Conservation (phyloP, 2,329 filamentous ascomycete species). For the Macrophomina tecta region DNA sequence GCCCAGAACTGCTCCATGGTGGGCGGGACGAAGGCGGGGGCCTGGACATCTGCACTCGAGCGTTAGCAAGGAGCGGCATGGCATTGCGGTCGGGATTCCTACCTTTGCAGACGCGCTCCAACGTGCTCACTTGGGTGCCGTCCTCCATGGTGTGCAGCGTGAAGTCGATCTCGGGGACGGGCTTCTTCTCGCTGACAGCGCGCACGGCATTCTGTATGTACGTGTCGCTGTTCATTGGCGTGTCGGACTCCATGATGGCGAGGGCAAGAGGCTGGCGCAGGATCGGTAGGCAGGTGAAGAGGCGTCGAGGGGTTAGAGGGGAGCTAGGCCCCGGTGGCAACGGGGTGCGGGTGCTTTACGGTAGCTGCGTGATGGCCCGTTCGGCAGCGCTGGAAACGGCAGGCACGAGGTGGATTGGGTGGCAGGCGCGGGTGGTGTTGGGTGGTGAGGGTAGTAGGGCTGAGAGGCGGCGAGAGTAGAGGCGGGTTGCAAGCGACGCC, state of each 20-base stretch:
- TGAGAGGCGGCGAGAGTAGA: conserved; percentile 10
- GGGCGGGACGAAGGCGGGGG: conserved; percentile 89
- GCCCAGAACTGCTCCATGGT: conserved; percentile 95
- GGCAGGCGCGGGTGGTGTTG: conserved; percentile 2
- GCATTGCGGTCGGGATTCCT: conserved; percentile 38
- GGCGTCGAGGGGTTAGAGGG: conserved; percentile 15
- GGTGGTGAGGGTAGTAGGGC: neutral
- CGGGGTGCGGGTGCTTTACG: conserved; percentile 12
- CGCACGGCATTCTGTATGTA: conserved; percentile 85
- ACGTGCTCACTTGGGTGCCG: conserved; percentile 90
- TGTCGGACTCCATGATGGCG: conserved; percentile 42
- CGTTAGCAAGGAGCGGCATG: conserved; percentile 35
- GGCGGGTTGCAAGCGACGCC: conserved; percentile 17
- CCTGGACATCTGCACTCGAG: conserved; percentile 81
- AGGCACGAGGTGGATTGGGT: conserved; percentile 13
- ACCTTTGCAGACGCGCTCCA: conserved; percentile 99
- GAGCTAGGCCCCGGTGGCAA: conserved; percentile 19
- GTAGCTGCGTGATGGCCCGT: neutral
- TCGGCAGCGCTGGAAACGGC: neutral
- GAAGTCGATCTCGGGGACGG: conserved; percentile 97
- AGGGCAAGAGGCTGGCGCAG: neutral
- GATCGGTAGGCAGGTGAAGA: conserved; percentile 7
- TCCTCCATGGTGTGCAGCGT: conserved; percentile 99
- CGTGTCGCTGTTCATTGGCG: conserved; percentile 44
- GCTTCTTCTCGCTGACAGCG: conserved; percentile 93